Evolutionary conservation across 2,329 filamentous ascomycete genomes (phyloP), one percentile per base, ranked within the genome.

Genomic region (Nectriaceae sp.): DNA sequence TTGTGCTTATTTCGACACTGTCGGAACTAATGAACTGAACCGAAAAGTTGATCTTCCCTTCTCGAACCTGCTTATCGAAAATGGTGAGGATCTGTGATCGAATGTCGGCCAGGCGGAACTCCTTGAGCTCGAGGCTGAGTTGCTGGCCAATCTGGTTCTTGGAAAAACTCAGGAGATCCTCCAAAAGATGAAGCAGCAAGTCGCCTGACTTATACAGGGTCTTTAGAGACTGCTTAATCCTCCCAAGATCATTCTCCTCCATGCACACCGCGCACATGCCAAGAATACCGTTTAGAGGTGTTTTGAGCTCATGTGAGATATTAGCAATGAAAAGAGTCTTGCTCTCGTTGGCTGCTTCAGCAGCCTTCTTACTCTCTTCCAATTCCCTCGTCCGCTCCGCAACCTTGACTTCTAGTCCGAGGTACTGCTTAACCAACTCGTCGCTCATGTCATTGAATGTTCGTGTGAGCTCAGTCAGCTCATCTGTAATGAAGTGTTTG

Each of bases 321-420:
- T 97, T 97, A 16, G 94, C 94, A 54, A 99, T 95, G 72, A 97
- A 97, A 8, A 97, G 77, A 0, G 94, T 97, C 73, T 99, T 99
- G 76, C 90, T 95, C 70, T 96, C 89, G 61, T 96, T 97, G 3
- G 92, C 92, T n/a, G 89, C 88, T 68, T 96, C 92, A 1, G 92
- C 92, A 1, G 90, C 90, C 71, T 90, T 90, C 67, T 96, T 96
- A 73, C 88, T 95, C 52, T 90, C 83, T 63, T 96, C 90, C 1
- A 97, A 76, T 68, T 97, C 89, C 29, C 82, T 82, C 0, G 92
- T 97, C 46, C 92, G 80, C 65, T 92, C 85, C 5, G 83, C 83
- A 1, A 97, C 92, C 59, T 93, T 87, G 47, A 93, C 85, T 66
- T 97, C 92, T 1, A 97, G 75, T 11, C 83, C 85, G 22, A 85